Conservation (phyloP, 2,329 filamentous ascomycete genomes). For the Cyclaneusma minus region DNA sequence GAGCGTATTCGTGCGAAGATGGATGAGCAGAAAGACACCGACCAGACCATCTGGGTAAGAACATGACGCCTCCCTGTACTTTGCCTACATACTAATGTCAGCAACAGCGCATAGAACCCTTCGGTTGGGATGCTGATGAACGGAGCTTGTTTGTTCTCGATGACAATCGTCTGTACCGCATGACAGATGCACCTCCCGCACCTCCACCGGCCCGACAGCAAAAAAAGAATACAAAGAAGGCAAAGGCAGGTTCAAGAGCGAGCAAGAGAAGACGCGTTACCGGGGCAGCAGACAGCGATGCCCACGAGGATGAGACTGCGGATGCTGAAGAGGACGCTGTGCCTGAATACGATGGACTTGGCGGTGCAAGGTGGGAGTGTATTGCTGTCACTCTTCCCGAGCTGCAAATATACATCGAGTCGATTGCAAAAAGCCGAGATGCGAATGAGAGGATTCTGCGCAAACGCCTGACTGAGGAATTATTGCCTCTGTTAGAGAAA, state of each 20-base stretch:
- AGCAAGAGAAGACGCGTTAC: constrained; percentile 57
- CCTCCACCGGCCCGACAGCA: constrained; percentile 40
- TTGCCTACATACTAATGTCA: neutral
- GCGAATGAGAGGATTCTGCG: constrained; percentile 70
- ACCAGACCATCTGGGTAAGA: constrained; percentile 73
- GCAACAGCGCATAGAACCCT: constrained; percentile 55
- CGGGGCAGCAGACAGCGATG: constrained; percentile 23
- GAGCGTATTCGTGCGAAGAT: constrained; percentile 79
- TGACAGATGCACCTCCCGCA: constrained; percentile 57
- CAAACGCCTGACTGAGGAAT: constrained; percentile 56
- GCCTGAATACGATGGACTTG: constrained; percentile 46
- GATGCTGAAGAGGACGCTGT: constrained; percentile 18
- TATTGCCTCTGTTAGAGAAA: constrained; percentile 73
- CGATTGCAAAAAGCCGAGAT: constrained; percentile 62
- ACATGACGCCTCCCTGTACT: neutral
- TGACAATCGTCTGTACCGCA: constrained; percentile 82
- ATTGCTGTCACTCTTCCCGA: constrained; percentile 70
- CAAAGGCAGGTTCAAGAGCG: constrained; percentile 45
- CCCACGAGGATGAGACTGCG: constrained; percentile 22
- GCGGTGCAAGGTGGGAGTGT: constrained; percentile 79
- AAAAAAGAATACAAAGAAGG: constrained; percentile 50
- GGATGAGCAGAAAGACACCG: constrained; percentile 63
- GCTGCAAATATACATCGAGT: constrained; percentile 54
- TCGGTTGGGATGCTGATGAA: constrained; percentile 80
- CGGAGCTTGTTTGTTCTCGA: constrained; percentile 82